Evolutionary conservation across 768 basidiomycete genomes (phyloP).

Genomic region (Termitomyces sp.): DNA sequence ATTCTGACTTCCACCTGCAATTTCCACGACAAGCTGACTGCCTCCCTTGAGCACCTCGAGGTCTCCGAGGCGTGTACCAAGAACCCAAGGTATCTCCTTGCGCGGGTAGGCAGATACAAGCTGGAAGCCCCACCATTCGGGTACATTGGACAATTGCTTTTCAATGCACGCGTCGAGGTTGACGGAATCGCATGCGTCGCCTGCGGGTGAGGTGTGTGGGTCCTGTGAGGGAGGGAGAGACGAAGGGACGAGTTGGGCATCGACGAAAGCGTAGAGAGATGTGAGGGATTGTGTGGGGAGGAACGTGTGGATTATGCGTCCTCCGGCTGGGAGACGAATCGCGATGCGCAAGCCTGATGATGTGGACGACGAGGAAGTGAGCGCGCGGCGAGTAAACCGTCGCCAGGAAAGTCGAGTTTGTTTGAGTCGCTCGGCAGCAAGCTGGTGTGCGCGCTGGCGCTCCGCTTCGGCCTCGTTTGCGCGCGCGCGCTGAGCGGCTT

Average conservation of each 20-base stretch:
- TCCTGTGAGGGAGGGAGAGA: constrained; percentile 35
- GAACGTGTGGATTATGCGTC: constrained; percentile 60
- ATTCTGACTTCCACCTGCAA: too few relatives aligned
- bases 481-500: constrained; percentile 30
- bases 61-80: constrained; percentile 34
- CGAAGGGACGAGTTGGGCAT: constrained; percentile 51
- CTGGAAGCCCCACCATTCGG: constrained; percentile 71
- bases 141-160: constrained; percentile 10
- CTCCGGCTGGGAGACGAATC: constrained; percentile 30
- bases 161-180: constrained; percentile 34
- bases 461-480: constrained; percentile 23
- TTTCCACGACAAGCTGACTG: constrained; percentile 15
- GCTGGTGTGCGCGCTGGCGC: background rate
- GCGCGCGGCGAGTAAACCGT: constrained; percentile 48
- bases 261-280: constrained; percentile 71
- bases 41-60: constrained; percentile 53
- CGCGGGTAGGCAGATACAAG: constrained; percentile 70
- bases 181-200: constrained; percentile 27
- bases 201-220: constrained; percentile 38
- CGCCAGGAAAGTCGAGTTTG: constrained; percentile 23
- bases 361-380: constrained; percentile 11
- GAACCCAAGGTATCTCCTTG: constrained; percentile 51
- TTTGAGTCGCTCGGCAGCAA: background rate
- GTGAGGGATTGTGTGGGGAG: constrained; percentile 46
- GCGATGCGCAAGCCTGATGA: background rate